These are phyloP conservation scores for Glycyrrhiza uralensis DNA, from an alignment of 306 rosid genomes.

Conservation along the genomic window DNA sequence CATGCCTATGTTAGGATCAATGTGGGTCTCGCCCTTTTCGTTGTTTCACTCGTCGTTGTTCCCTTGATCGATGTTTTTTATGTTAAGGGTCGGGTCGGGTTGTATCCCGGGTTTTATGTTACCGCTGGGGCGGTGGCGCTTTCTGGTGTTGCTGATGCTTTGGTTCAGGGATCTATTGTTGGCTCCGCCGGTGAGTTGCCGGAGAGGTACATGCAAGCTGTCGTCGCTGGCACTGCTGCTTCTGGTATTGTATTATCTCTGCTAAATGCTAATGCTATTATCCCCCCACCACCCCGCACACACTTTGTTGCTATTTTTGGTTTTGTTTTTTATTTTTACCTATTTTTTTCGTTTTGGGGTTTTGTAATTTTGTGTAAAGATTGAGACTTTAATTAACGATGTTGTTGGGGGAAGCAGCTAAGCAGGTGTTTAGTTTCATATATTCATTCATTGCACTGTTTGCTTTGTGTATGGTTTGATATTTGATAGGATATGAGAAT, in stretches of 20 bases:
- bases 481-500: not conserved
- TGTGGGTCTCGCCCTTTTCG: constrained; percentile 58
- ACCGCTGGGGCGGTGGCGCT: constrained; percentile 51
- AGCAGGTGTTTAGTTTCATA: too few species aligned
- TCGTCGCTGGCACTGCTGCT: constrained; percentile 83
- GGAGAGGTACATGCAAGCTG: constrained; percentile 79
- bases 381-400: not conserved
- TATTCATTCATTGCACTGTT: too few species aligned
- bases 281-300: too few species aligned
- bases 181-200: constrained; percentile 91
- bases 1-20: constrained; percentile 59
- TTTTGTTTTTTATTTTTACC: not conserved
- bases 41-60: constrained; percentile 50
- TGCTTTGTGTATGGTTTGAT: not conserved
- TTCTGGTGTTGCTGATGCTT: constrained; percentile 62
- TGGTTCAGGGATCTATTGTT: constrained; percentile 74
- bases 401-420: too few species aligned
- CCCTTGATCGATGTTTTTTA: constrained; percentile 59
- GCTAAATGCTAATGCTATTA: too few species aligned
- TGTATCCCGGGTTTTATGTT: constrained; percentile 61
- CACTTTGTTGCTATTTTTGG: not conserved
- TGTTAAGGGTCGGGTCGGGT: constrained; percentile 69
- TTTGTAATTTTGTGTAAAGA: not conserved
- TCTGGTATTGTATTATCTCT: constrained; percentile 49
- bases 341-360: too few species aligned